phyloP scores from a whole-genome alignment of 768 basidiomycete genomes.

The Mycena belliarum region DNA sequence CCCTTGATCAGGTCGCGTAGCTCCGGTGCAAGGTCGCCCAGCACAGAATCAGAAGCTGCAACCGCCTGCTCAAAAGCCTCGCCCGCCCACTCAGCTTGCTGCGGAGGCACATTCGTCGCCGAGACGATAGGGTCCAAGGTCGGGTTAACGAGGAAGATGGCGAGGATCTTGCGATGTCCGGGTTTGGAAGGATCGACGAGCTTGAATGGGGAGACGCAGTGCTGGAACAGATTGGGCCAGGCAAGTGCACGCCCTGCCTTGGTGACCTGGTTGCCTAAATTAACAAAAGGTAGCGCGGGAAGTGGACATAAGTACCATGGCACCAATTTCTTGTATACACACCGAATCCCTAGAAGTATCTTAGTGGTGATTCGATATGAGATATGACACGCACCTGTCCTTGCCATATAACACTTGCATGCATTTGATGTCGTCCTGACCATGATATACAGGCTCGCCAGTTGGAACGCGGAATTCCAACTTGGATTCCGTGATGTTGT shows the following conservation, averaged over 20 bases:
- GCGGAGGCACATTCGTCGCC: conserved; percentile 30
- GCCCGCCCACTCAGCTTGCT: conserved; percentile 32
- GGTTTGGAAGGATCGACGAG: conserved; percentile 34
- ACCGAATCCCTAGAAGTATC: conserved; percentile 7
- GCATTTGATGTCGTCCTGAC: conserved; percentile 19
- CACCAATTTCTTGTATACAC: conserved; percentile 28
- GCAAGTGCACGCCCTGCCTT: conserved; percentile 32
- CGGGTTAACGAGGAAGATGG: conserved; percentile 41
- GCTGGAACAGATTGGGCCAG: conserved; percentile 41
- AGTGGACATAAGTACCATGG: conserved; percentile 16
- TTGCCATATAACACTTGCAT: conserved; percentile 12
- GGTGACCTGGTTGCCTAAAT: conserved; percentile 15
- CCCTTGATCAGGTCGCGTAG: conserved; percentile 13
- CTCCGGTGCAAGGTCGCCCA: conserved; percentile 5
- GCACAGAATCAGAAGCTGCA: neutral
- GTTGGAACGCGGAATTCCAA: conserved; percentile 16
- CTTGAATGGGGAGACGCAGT: conserved; percentile 36
- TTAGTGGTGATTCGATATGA: too few relatives aligned
- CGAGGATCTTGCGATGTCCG: conserved; percentile 41
- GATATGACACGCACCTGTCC: neutral
- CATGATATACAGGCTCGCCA: conserved; percentile 17
- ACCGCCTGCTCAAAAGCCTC: conserved; percentile 18
- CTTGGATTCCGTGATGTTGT: conserved; percentile 21
- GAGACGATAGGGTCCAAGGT: conserved; percentile 29
- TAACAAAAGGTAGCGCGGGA: neutral